Base-by-base conservation (phyloP, 495 filamentous ascomycete species). In the Aspergillus indologenus region DNA sequence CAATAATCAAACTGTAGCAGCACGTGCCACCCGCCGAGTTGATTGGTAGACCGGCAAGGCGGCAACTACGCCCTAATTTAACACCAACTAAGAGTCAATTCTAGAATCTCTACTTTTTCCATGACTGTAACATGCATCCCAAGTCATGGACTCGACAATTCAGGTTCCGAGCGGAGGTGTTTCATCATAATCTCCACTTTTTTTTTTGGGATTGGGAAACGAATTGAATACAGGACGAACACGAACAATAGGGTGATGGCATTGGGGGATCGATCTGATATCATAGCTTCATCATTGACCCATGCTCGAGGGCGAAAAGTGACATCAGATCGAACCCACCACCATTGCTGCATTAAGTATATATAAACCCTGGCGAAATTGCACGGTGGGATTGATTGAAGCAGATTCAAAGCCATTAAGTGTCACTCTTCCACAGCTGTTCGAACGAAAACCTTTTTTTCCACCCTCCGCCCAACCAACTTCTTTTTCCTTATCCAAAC, bases 251-350 rank as follows among this genome's bases (percentile, higher is more conserved):
- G 9, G 3, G 26, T 29, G 26, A 29, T 29, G 4, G 26, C 4
- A 40, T 40, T 11, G 5, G 34, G n/a, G n/a, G n/a, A n/a, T n/a
- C n/a, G n/a, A 40, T 19, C 52, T 51, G 40, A 54, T 45, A 54
- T 54, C 52, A 54, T 45, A 43, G 21, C 42, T 23, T 21, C 20
- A 46, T 56, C 53, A 45, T 56, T 22, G 43, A 56, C 20, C 23
- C 48, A 18, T 5, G 17, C 17, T 18, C 15, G 12, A 56, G 3
- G 21, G 42, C 24, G 53, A 43, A 51, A 17, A 29, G 48, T 51
- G 48, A 51, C 48, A 51, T 51, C 48, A 51, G 23, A 51, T 51
- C 8, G 34, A 11, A 40, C 34, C n/a, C 31, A 44, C 7, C 11
- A 22, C 52, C 6, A 20, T 40, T 3, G n/a, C 5, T 4, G 17